These are phyloP conservation scores for Monascus ruber DNA, from an alignment of 2,329 filamentous ascomycete species.

Conservation along the genomic window DNA sequence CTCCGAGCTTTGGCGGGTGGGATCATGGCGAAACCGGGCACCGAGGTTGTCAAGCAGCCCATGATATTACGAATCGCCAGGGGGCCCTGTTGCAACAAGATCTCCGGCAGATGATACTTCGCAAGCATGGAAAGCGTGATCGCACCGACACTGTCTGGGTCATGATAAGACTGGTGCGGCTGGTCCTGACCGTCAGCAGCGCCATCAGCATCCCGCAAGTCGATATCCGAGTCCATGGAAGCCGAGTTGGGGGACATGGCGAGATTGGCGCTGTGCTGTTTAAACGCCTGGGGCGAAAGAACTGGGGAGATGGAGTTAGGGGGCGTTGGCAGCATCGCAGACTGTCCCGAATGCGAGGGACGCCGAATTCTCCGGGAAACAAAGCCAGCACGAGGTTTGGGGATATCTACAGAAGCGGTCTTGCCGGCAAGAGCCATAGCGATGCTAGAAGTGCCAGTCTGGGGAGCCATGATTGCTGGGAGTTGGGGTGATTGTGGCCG, in stretches of 20 bases:
- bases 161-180: conserved; percentile 35
- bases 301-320: conserved; percentile 90
- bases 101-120: conserved; percentile 79
- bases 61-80: conserved; percentile 92
- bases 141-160: conserved; percentile 61
- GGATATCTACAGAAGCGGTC: conserved; percentile 39
- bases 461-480: conserved; percentile 32
- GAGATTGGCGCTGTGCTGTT: conserved; percentile 43
- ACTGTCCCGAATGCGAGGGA: conserved; percentile 20
- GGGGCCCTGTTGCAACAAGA: conserved; percentile 79
- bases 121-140: conserved; percentile 81
- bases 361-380: conserved; percentile 15
- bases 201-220: conserved; percentile 56
- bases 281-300: conserved; percentile 69
- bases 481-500: background rate
- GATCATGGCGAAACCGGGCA: conserved; percentile 84
- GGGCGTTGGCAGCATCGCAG: conserved; percentile 62
- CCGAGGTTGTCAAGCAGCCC: conserved; percentile 82
- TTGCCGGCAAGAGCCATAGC: conserved; percentile 40
- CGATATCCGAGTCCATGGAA: conserved; percentile 69
- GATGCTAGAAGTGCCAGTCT: conserved; percentile 33
- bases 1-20: conserved; percentile 81
- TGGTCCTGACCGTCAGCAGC: conserved; percentile 19
- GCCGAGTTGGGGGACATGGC: conserved; percentile 32
- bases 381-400: conserved; percentile 29